Evolutionary conservation across 805 yeast species (phyloP).

Genomic region (Cyberlindnera americana): DNA sequence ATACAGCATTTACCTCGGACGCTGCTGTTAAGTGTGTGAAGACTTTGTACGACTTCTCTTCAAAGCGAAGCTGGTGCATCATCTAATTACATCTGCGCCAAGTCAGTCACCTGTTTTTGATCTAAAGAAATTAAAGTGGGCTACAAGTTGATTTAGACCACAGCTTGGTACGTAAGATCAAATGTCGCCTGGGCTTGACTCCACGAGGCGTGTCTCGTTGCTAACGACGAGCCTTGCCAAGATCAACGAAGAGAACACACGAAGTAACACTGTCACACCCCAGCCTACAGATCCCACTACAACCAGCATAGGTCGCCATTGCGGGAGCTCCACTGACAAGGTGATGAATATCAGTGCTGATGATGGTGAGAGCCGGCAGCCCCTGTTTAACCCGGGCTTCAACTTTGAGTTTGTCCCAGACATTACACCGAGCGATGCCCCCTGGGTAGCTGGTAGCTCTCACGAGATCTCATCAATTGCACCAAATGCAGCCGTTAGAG

Average conservation of each 20-base stretch:
- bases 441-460: background rate
- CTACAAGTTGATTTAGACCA: too few species aligned
- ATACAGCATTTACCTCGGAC: too few species aligned
- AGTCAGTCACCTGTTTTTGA: too few species aligned
- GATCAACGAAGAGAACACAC: slow-evolving; percentile 7
- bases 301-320: background rate
- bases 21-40: too few species aligned
- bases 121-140: too few species aligned
- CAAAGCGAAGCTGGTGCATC: too few species aligned
- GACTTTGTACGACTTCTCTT: too few species aligned
- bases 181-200: background rate
- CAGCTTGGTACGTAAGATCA: too few species aligned
- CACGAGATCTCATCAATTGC: background rate
- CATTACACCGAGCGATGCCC: background rate
- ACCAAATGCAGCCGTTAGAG: background rate
- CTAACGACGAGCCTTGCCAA: slow-evolving; percentile 9
- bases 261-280: slow-evolving; percentile 8
- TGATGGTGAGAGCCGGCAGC: background rate
- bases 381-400: slow-evolving; percentile 5
- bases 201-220: slow-evolving; percentile 5
- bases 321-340: background rate
- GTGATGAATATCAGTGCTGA: background rate
- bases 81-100: too few species aligned
- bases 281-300: background rate
- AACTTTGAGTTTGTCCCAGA: slow-evolving; percentile 9